phyloP scores from a whole-genome alignment of 345 rosid species.

The Gossypium raimondii region DNA sequence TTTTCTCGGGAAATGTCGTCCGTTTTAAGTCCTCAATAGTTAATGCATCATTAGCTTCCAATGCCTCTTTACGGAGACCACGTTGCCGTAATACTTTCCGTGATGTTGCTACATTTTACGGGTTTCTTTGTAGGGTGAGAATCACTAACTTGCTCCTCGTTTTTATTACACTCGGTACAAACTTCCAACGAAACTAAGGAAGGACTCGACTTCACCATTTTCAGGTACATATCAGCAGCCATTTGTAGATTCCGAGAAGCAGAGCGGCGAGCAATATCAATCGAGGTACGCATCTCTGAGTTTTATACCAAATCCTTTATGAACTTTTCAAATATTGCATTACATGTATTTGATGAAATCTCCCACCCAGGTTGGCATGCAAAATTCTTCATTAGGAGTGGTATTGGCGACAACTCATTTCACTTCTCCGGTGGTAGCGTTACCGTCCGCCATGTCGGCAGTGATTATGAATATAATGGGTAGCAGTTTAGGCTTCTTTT shows the following conservation, averaged over 20 bases:
- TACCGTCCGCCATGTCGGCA: conserved; percentile 58
- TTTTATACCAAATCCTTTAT: not conserved
- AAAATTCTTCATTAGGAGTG: conserved; percentile 61
- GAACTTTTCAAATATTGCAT: not conserved
- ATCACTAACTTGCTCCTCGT: not conserved
- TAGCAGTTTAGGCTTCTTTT: not conserved
- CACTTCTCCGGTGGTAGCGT: conserved; percentile 50
- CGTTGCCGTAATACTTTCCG: conserved; percentile 42
- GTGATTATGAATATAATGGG: conserved; percentile 66
- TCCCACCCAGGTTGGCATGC: conserved; percentile 53
- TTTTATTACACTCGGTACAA: not conserved
- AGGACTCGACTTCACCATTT: not conserved
- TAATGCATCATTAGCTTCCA: conserved; percentile 31
- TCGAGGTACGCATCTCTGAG: conserved; percentile 36
- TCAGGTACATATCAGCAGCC: conserved; percentile 49
- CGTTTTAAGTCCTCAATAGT: conserved; percentile 46
- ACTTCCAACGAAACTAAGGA: not conserved
- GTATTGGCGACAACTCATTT: conserved; percentile 67
- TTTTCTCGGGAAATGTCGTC: conserved; percentile 55
- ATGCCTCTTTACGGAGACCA: conserved; percentile 47
- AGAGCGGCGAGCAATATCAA: conserved; percentile 57
- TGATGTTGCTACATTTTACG: conserved; percentile 49
- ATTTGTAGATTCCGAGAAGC: conserved; percentile 45
- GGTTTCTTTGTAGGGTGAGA: conserved; percentile 67
- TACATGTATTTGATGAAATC: not conserved